Evolutionary conservation across 2,329 filamentous ascomycete species (phyloP).

Genomic region (Penicillium sclerotiorum): DNA sequence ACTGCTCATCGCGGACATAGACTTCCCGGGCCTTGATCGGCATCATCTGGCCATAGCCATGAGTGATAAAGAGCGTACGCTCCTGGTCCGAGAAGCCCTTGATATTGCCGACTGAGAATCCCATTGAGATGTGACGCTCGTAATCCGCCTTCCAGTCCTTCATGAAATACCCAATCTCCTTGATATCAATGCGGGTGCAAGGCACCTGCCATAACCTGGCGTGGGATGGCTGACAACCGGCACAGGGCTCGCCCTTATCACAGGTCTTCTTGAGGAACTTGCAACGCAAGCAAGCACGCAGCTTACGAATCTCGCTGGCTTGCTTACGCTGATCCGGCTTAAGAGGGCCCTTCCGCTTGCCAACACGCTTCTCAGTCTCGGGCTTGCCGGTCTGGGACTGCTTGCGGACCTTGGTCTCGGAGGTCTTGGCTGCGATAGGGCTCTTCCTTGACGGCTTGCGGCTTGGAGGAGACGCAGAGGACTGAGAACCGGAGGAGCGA

Average conservation of each 20-base stretch:
- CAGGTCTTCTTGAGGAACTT: constrained; percentile 99
- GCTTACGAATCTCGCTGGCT: constrained; percentile 93
- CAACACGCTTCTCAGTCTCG: constrained; percentile 91
- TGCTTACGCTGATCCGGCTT: constrained; percentile 93
- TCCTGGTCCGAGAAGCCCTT: constrained; percentile 73
- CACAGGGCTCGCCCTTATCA: constrained; percentile 95
- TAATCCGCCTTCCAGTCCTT: constrained; percentile 99
- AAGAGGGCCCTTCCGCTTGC: constrained; percentile 84
- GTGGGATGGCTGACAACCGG: constrained; percentile 92
- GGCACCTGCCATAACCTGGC: constrained; percentile 96
- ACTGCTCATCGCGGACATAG: constrained; percentile 86
- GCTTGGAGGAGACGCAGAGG: constrained; percentile 66
- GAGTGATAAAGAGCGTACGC: constrained; percentile 83
- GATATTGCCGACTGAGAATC: constrained; percentile 91
- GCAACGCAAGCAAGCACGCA: constrained; percentile 90
- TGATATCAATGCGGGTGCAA: constrained; percentile 97
- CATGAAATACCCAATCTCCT: constrained; percentile 98
- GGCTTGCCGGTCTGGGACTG: constrained; percentile 72
- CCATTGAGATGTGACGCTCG: constrained; percentile 82
- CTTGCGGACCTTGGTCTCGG: constrained; percentile 83
- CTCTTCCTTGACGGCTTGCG: constrained; percentile 71
- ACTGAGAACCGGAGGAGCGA: constrained; percentile 61
- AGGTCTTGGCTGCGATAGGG: constrained; percentile 74
- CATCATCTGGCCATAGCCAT: constrained; percentile 91
- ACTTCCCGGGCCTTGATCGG: constrained; percentile 94